A percentile compares a stretch with the other conserved stretches of the same genome.
phyloP scores from a whole-genome alignment of 176 grass and related monocot species.

The Rhynchospora tenuis region DNA sequence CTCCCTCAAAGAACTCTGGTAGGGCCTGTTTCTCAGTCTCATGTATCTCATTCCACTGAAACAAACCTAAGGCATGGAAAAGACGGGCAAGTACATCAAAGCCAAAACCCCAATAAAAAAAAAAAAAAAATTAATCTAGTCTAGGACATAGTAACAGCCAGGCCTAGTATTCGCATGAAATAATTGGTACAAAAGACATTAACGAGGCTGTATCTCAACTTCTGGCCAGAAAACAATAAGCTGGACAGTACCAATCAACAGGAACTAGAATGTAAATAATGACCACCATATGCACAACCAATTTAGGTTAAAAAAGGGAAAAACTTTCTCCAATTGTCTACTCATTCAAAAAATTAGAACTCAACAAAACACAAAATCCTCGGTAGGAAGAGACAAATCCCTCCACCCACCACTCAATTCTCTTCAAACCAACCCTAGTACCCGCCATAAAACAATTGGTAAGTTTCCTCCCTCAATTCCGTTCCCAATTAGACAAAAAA shows the following conservation, averaged over 20 bases:
- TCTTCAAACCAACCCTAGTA: no score
- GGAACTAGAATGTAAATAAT: neutral
- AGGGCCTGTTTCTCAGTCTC: slow-evolving; percentile 58
- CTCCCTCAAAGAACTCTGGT: slow-evolving; percentile 93
- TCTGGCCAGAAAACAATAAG: neutral
- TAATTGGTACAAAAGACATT: neutral
- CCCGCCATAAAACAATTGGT: neutral
- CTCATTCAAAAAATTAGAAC: neutral
- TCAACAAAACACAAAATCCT: neutral
- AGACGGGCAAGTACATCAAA: neutral
- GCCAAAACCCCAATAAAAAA: no score
- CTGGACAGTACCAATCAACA: neutral
- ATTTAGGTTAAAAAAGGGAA: neutral
- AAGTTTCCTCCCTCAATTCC: neutral
- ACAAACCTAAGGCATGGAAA: slow-evolving; percentile 55
- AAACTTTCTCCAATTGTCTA: neutral
- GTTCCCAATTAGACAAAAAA: slow-evolving; percentile 4
- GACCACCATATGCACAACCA: neutral
- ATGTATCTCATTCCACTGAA: slow-evolving; percentile 91
- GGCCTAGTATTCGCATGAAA: neutral
- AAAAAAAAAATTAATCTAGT: neutral
- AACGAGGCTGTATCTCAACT: neutral
- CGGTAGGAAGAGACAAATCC: neutral
- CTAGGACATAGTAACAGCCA: neutral
- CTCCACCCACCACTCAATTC: neutral